Base-by-base conservation (phyloP, 2,329 filamentous ascomycete species). In the Pestalotiopsis sp. region DNA sequence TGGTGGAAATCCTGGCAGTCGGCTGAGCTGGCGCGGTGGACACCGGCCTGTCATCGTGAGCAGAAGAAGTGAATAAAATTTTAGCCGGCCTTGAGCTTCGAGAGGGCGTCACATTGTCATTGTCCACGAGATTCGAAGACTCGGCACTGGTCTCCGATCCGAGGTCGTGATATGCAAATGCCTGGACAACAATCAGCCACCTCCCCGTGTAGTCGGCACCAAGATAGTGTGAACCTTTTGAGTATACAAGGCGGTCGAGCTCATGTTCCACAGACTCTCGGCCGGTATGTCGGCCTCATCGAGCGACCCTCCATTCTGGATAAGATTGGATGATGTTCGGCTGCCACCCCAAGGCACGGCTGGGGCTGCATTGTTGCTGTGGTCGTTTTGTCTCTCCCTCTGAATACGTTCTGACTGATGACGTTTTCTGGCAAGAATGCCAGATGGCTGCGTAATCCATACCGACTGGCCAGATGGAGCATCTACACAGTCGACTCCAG, bases 401-500 rank as follows among this genome's bases (percentile, higher is more conserved):
- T 36, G 31, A 36, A 36, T 36, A 9, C 31, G 31, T 36, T 9
- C 9, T 9, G 9, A 36, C 6, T 36, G 27, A 7, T 31, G 31
- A 9, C 31, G 31, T 14, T 39, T 27, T 38, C 27, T 17, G 27
- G 27, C 27, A 14, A 23, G n/a, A 38, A 3, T 7, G 12, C 9
- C 13, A 12, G 14, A 36, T 71, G 67, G 11, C 75, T 20, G 23
- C 57, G 17, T 59, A 39, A 23, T 66, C 41, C 11, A 60, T 20
- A 38, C 11, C 6, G 63, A 45, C 25, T 20, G 17, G 58, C 62
- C 61, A 67, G 66, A n/a, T n/a, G 67, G 63, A 25, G 57, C 49
- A 11, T 58, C 38, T 25, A 69, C 60, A 52, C 77, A 79, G 3
- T 71, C 67, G 13, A 73, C 68, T 5, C 73, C 72, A 2, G 77